A percentile compares a stretch with the other conserved stretches of the same genome.
Conservation (phyloP, 352 stramenopile species). For the Pythium inflatum region DNA sequence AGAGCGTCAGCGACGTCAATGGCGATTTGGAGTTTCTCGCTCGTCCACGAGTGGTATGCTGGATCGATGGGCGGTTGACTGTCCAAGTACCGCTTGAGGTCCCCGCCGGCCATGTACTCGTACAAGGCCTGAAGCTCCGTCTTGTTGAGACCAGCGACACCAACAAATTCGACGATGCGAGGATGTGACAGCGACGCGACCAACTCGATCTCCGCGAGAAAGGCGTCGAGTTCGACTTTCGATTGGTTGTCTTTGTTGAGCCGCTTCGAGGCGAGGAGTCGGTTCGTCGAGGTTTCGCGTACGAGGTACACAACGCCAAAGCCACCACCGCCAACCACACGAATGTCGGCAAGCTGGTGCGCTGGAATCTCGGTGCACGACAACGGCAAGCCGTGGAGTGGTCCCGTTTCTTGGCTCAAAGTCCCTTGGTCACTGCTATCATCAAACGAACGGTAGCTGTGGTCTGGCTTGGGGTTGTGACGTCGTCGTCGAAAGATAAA, state of each 20-base stretch:
- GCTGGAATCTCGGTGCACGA: too few relatives aligned
- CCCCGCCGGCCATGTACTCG: constrained; percentile 67
- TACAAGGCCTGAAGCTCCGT: constrained; percentile 63
- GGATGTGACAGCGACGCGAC: constrained; percentile 60
- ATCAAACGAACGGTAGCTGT: too few relatives aligned
- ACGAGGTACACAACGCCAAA: background rate
- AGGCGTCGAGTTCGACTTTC: background rate
- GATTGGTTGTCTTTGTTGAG: background rate
- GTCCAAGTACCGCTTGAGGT: constrained; percentile 55
- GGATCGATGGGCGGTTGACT: background rate
- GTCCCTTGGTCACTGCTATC: too few relatives aligned
- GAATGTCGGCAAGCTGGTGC: too few relatives aligned
- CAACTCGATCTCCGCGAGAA: constrained; percentile 64
- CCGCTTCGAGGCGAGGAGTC: background rate
- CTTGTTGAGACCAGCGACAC: constrained; percentile 63
- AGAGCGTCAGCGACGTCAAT: constrained; percentile 57
- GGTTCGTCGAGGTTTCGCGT: background rate
- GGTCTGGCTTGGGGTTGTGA: too few relatives aligned
- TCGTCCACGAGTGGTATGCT: constrained; percentile 17
- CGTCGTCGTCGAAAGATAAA: too few relatives aligned
- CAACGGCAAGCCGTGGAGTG: too few relatives aligned
- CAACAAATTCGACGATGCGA: constrained; percentile 67
- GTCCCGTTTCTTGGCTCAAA: too few relatives aligned
- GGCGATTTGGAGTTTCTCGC: constrained; percentile 42
- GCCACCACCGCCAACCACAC: background rate